Evolutionary conservation across 805 yeast genomes (phyloP).

Genomic region (Yarrowia deformans): DNA sequence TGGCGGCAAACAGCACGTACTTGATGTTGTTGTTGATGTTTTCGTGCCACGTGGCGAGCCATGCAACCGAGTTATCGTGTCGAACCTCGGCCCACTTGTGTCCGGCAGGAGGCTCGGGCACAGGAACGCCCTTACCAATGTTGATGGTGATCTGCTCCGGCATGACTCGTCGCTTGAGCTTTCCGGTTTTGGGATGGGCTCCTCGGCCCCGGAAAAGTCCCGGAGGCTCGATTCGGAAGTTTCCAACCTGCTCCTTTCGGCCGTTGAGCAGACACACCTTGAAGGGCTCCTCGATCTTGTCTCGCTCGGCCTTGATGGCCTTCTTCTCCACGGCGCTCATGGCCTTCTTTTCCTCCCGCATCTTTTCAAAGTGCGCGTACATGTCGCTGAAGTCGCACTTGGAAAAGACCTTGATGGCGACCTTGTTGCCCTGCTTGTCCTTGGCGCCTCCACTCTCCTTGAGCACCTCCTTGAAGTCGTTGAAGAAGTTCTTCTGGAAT

Average conservation of each 20-base stretch:
- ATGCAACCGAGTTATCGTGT: slow-evolving; percentile 88
- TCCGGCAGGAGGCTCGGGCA: slow-evolving; percentile 87
- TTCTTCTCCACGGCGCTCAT: slow-evolving; percentile 79
- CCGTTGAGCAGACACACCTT: slow-evolving; percentile 85
- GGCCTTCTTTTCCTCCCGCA: slow-evolving; percentile 74
- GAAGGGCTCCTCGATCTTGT: slow-evolving; percentile 77
- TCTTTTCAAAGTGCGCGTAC: slow-evolving; percentile 70
- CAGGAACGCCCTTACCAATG: slow-evolving; percentile 70
- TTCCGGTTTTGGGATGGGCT: slow-evolving; percentile 95
- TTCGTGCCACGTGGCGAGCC: slow-evolving; percentile 98
- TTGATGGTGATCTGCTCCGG: slow-evolving; percentile 92
- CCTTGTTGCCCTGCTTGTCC: slow-evolving; percentile 48
- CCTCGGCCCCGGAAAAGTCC: slow-evolving; percentile 96
- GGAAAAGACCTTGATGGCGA: slow-evolving; percentile 62
- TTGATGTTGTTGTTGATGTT: slow-evolving; percentile 83
- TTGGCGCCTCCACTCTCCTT: slow-evolving; percentile 72
- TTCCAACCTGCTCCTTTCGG: slow-evolving; percentile 89
- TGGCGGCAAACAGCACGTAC: slow-evolving; percentile 90
- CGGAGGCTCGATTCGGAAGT: slow-evolving; percentile 95
- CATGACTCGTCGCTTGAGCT: slow-evolving; percentile 78
- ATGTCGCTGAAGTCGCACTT: slow-evolving; percentile 83
- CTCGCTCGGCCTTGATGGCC: slow-evolving; percentile 71
- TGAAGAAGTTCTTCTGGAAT: slow-evolving; percentile 85
- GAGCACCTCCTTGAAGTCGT: slow-evolving; percentile 74
- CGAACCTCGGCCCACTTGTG: slow-evolving; percentile 89